Conservation (phyloP, 2,329 filamentous ascomycete species). For the Fusarium phyllophilum region DNA sequence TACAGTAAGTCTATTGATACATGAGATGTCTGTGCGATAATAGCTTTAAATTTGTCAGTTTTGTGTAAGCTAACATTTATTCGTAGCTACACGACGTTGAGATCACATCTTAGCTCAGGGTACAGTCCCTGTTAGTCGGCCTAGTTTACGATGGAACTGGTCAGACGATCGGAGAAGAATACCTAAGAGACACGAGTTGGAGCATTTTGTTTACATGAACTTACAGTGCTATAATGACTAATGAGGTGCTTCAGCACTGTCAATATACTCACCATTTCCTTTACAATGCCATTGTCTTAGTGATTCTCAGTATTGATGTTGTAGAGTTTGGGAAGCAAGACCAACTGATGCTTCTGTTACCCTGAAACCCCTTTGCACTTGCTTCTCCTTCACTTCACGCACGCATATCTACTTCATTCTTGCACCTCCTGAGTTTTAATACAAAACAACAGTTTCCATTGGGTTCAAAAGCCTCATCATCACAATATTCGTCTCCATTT, state of each 20-base stretch:
- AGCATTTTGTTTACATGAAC: not conserved
- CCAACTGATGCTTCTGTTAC: not conserved
- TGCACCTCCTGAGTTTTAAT: not conserved
- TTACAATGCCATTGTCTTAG: not conserved
- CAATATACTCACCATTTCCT: not conserved
- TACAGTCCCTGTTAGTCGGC: not conserved
- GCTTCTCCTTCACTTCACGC: not conserved
- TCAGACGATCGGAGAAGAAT: not conserved
- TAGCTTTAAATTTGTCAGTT: too few species aligned
- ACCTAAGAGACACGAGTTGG: not conserved
- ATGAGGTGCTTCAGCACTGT: not conserved
- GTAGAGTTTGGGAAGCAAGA: not conserved
- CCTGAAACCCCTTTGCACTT: not conserved
- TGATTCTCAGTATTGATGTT: not conserved
- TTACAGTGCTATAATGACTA: too few species aligned
- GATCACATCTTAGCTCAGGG: not conserved
- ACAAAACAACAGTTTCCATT: not conserved
- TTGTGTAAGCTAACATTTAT: not conserved
- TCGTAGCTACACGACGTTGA: not conserved
- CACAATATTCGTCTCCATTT: not conserved
- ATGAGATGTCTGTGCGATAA: too few species aligned
- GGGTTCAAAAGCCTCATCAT: not conserved
- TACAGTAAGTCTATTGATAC: too few species aligned
- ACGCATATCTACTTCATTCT: not conserved
- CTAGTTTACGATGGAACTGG: not conserved